Conservation (phyloP, 2,329 filamentous ascomycete species). For the Akanthomyces uredinophilus region DNA sequence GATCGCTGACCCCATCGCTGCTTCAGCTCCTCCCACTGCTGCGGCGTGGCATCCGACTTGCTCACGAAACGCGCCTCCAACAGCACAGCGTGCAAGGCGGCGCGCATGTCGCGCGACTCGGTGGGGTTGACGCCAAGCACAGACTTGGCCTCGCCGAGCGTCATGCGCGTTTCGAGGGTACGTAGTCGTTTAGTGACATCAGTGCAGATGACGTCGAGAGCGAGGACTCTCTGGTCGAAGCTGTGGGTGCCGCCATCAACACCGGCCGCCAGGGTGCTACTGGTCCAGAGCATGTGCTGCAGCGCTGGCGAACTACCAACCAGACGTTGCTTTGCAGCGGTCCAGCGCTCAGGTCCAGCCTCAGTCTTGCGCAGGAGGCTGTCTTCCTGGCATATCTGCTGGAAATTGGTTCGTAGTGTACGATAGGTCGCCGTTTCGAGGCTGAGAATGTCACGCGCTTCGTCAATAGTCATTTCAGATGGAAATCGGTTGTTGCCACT, state of each 20-base stretch:
- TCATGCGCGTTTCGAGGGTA: constrained; percentile 59
- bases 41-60: constrained; percentile 66
- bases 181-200: constrained; percentile 80
- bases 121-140: constrained; percentile 40
- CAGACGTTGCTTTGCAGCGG: constrained; percentile 62
- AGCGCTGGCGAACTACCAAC: constrained; percentile 61
- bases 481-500: constrained; percentile 70
- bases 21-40: constrained; percentile 68
- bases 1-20: constrained; percentile 59
- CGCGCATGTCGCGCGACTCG: constrained; percentile 54
- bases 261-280: background rate
- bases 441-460: constrained; percentile 65
- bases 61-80: constrained; percentile 62
- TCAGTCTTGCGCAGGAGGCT: constrained; percentile 70
- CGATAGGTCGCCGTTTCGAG: constrained; percentile 61
- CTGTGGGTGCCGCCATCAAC: constrained; percentile 34
- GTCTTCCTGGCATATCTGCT: constrained; percentile 62
- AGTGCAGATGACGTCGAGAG: constrained; percentile 72
- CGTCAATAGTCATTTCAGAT: constrained; percentile 76
- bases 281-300: constrained; percentile 50
- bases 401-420: constrained; percentile 60
- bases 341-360: constrained; percentile 69
- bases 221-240: constrained; percentile 58
- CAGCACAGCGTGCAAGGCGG: constrained; percentile 61
- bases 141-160: constrained; percentile 69